A percentile compares a stretch with the other conserved stretches of the same genome.
Evolutionary conservation across 768 basidiomycete species (phyloP).

Genomic region (Psilocybe sp.): DNA sequence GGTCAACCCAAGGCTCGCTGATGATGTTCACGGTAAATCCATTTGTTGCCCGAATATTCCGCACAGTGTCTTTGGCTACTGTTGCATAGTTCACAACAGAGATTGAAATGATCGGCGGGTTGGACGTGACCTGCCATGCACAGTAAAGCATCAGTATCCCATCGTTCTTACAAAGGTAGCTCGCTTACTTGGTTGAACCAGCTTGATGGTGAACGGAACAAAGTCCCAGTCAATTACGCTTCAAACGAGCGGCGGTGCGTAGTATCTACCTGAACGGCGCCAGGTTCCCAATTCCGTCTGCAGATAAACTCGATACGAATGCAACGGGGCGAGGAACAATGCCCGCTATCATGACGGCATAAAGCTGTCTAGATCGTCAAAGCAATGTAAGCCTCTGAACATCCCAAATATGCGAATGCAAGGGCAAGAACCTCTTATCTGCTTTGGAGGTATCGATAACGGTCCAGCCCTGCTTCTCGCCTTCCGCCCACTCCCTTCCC

Average conservation of each 20-base stretch:
- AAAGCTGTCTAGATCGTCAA: conserved; percentile 26
- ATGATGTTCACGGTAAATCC: conserved; percentile 75
- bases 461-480: conserved; percentile 39
- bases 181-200: conserved; percentile 36
- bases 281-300: conserved; percentile 52
- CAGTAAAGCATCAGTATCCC: conserved; percentile 23
- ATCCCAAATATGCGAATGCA: neutral
- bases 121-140: conserved; percentile 41
- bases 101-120: conserved; percentile 67
- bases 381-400: neutral
- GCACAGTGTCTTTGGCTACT: conserved; percentile 54
- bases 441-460: conserved; percentile 30
- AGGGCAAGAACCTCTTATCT: conserved; percentile 28
- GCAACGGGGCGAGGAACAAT: conserved; percentile 68
- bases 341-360: conserved; percentile 49
- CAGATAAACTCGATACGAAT: conserved; percentile 61
- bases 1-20: conserved; percentile 63
- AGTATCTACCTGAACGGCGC: conserved; percentile 49
- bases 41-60: conserved; percentile 61
- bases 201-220: conserved; percentile 28
- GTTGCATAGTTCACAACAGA: conserved; percentile 27
- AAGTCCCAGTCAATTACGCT: neutral
- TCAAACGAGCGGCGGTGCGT: neutral
- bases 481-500: conserved; percentile 42
- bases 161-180: conserved; percentile 5